Percentiles rank a stretch among this genome's conserved stretches.
These are phyloP conservation scores for Lasiodiplodia sp. DNA, from an alignment of 2,329 filamentous ascomycete genomes.

Conservation along the genomic window DNA sequence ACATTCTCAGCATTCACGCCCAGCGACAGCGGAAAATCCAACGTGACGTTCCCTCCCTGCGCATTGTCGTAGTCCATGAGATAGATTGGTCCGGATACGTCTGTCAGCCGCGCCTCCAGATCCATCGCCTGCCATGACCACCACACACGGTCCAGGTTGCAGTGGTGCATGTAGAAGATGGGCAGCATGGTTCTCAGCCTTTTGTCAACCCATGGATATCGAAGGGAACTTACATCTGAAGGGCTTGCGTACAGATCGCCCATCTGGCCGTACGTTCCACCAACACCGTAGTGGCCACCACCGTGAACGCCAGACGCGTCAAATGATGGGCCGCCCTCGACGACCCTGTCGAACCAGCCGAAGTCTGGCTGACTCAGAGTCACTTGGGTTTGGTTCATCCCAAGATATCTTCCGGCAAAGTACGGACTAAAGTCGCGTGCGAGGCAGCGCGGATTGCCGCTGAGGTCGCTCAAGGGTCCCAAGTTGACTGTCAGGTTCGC, in stretches of 20 bases:
- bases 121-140: constrained; percentile 61
- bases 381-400: constrained; percentile 35
- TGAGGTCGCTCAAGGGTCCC: constrained; percentile 52
- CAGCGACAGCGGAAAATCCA: constrained; percentile 23
- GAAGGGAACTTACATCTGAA: background rate
- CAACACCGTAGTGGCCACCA: constrained; percentile 57
- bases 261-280: constrained; percentile 12
- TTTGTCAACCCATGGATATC: constrained; percentile 44
- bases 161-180: constrained; percentile 50
- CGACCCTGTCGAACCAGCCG: constrained; percentile 35
- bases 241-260: constrained; percentile 22
- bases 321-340: constrained; percentile 34
- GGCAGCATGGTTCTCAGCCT: constrained; percentile 56
- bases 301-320: constrained; percentile 53
- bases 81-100: constrained; percentile 32
- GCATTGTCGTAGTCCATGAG: constrained; percentile 30
- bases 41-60: constrained; percentile 23
- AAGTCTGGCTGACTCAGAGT: constrained; percentile 16
- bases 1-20: constrained; percentile 27
- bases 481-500: constrained; percentile 54
- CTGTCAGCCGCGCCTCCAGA: constrained; percentile 39
- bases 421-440: constrained; percentile 45
- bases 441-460: constrained; percentile 50
- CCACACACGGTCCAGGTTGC: constrained; percentile 56
- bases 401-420: constrained; percentile 8